Conservation (phyloP, 2,329 filamentous ascomycete genomes). For the Pestalotiopsis sp. region DNA sequence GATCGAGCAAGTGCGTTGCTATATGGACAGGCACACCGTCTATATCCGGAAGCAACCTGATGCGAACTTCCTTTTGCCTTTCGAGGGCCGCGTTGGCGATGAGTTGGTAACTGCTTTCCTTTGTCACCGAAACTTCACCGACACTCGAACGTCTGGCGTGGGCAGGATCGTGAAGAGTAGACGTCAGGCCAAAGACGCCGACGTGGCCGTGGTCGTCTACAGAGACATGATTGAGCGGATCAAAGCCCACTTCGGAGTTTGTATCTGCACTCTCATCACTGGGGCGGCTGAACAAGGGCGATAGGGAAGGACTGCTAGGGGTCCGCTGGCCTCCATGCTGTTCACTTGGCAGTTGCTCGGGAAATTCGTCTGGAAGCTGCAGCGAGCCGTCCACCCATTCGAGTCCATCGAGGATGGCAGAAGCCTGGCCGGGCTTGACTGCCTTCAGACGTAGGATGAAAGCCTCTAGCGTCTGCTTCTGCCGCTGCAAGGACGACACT, state of each 20-base stretch:
- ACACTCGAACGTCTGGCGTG: background rate
- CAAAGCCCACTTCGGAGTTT: conserved; percentile 9
- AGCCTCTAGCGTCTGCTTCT: background rate
- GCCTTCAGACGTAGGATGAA: background rate
- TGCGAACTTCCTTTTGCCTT: conserved; percentile 14
- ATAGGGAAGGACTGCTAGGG: background rate
- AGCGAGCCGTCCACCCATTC: background rate
- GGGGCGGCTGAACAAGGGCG: background rate
- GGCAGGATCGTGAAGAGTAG: conserved; percentile 11
- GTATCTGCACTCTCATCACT: background rate
- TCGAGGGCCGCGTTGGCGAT: conserved; percentile 18
- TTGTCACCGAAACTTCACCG: background rate
- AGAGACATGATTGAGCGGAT: conserved; percentile 13
- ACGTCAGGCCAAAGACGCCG: conserved; percentile 17
- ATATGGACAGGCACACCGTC: conserved; percentile 30
- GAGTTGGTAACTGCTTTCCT: conserved; percentile 14
- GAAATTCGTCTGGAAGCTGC: background rate
- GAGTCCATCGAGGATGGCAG: background rate
- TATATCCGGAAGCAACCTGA: conserved; percentile 25
- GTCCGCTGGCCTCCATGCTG: background rate
- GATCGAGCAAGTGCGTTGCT: conserved; percentile 37
- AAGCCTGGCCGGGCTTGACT: background rate
- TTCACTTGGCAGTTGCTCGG: background rate
- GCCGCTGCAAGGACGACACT: background rate
- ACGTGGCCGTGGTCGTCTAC: conserved; percentile 16